Evolutionary conservation across 2,329 filamentous ascomycete genomes (phyloP).

Genomic region (Westerdykella aurantiaca): DNA sequence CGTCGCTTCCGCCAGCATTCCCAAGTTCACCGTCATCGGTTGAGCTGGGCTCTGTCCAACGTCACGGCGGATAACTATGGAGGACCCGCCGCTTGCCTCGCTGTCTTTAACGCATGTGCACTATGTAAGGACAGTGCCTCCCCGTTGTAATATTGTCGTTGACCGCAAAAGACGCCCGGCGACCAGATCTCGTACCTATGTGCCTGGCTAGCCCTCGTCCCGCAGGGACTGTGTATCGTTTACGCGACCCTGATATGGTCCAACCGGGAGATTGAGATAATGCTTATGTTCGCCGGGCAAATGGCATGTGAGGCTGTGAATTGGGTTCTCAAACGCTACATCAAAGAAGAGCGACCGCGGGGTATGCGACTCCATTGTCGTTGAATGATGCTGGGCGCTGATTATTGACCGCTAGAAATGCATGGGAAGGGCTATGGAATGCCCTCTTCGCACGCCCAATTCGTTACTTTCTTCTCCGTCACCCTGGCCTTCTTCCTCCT

Average conservation of each 20-base stretch:
- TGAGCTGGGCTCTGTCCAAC: not conserved
- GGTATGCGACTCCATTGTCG: constrained; percentile 48
- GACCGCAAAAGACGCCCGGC: constrained; percentile 64
- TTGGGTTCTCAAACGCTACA: constrained; percentile 79
- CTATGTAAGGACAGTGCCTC: constrained; percentile 60
- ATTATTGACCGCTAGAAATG: constrained; percentile 47
- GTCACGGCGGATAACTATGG: constrained; percentile 30
- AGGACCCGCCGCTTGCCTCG: constrained; percentile 65
- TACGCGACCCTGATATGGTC: constrained; percentile 89
- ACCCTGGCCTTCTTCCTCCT: constrained; percentile 81
- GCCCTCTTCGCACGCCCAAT: constrained; percentile 93
- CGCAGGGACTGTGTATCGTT: constrained; percentile 82
- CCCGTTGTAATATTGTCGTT: constrained; percentile 7
- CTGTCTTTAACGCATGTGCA: constrained; percentile 93
- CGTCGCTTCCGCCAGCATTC: too few species aligned
- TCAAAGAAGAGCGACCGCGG: constrained; percentile 84
- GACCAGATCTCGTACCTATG: constrained; percentile 81
- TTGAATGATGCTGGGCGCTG: constrained; percentile 1
- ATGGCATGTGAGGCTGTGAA: constrained; percentile 88
- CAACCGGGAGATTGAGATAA: constrained; percentile 82
- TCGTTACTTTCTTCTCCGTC: constrained; percentile 84
- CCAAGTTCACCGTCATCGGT: too few species aligned
- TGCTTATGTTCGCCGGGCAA: constrained; percentile 87
- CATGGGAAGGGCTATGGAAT: constrained; percentile 95
- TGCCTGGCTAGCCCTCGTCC: constrained; percentile 89